phyloP scores from a whole-genome alignment of 768 basidiomycete genomes.

The Lanmaoa pseudosensibilis region DNA sequence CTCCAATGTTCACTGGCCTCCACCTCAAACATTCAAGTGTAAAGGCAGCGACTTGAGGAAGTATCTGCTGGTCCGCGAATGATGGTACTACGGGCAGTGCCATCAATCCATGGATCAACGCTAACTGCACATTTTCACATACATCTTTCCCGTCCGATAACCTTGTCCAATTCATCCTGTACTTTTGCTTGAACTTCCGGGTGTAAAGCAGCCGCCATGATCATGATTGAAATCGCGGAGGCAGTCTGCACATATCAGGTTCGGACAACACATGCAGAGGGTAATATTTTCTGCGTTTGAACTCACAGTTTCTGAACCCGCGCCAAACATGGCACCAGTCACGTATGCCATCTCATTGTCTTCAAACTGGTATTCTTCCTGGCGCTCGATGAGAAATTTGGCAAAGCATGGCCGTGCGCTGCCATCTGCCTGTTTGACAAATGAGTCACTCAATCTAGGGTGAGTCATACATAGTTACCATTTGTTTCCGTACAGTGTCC shows the following conservation, averaged over 20 bases:
- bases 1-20: conserved; percentile 2
- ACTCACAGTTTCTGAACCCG: conserved; percentile 10
- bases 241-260: conserved; percentile 3
- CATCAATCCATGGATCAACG: background rate
- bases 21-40: conserved; percentile 1
- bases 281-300: background rate
- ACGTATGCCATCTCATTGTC: conserved; percentile 7
- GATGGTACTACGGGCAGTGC: background rate
- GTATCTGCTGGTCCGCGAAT: background rate
- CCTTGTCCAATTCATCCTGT: conserved; percentile 5
- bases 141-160: conserved; percentile 10
- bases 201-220: conserved; percentile 11
- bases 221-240: conserved; percentile 4
- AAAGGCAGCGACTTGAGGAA: conserved; percentile 7
- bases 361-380: background rate
- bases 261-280: background rate
- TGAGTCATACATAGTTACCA: background rate
- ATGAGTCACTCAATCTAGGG: background rate
- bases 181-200: conserved; percentile 4
- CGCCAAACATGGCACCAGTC: conserved; percentile 9
- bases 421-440: background rate
- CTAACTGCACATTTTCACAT: background rate
- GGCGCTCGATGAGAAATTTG: background rate
- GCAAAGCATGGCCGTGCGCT: conserved; percentile 8
- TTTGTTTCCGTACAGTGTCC: conserved; percentile 2